phyloP scores from a whole-genome alignment of 331 rosid species.

The Pyrus hybrid region DNA sequence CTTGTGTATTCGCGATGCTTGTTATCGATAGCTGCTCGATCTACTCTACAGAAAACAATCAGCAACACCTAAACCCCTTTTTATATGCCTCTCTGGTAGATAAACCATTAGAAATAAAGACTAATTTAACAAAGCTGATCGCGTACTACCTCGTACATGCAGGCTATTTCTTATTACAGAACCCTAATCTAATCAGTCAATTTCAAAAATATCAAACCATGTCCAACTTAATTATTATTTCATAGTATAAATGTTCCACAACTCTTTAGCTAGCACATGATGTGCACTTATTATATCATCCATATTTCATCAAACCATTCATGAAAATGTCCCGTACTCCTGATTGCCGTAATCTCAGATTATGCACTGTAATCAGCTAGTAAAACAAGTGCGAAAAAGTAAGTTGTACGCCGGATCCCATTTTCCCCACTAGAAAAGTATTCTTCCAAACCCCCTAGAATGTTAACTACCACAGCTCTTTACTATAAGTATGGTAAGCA shows the following conservation, averaged over 20 bases:
- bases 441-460: not conserved
- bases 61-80: not conserved
- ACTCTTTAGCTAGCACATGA: not conserved
- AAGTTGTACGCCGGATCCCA: not conserved
- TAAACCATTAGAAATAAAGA: not conserved
- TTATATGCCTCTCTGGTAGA: not conserved
- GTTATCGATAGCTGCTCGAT: not conserved
- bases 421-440: not conserved
- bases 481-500: not conserved
- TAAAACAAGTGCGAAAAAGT: not conserved
- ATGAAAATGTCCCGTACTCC: not conserved
- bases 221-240: too few species aligned
- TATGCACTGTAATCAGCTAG: not conserved
- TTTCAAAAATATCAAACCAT: not conserved
- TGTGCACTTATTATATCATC: not conserved
- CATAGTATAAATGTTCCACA: not conserved
- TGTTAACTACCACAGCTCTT: not conserved
- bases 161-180: not conserved
- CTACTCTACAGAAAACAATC: not conserved
- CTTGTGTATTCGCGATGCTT: not conserved
- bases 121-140: not conserved
- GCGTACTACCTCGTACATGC: not conserved
- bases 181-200: not conserved
- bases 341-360: not conserved
- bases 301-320: not conserved